Evolutionary conservation across 2,329 filamentous ascomycete species (phyloP).

Genomic region (Paecilomyces niveus): DNA sequence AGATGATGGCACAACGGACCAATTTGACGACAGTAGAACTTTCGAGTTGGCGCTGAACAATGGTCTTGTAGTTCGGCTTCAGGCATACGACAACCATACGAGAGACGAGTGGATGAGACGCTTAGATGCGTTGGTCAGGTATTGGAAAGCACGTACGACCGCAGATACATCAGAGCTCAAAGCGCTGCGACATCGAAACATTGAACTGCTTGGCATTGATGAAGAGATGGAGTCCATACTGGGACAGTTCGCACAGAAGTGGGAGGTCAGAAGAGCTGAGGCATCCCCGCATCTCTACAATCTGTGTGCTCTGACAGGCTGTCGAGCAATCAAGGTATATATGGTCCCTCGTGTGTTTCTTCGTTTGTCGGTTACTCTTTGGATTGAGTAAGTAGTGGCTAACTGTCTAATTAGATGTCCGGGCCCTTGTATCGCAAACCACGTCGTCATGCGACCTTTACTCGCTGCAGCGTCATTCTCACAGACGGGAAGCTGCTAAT

Average conservation of each 20-base stretch:
- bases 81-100: constrained; percentile 51
- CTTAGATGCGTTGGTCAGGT: constrained; percentile 49
- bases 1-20: constrained; percentile 48
- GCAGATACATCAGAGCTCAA: constrained; percentile 54
- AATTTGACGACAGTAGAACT: constrained; percentile 50
- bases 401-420: constrained; percentile 40
- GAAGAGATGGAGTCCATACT: constrained; percentile 58
- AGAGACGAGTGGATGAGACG: constrained; percentile 57
- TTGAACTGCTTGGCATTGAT: constrained; percentile 55
- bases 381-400: background rate
- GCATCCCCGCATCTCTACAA: constrained; percentile 61
- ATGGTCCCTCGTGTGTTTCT: background rate
- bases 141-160: constrained; percentile 54
- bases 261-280: constrained; percentile 58
- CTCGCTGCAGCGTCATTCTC: constrained; percentile 54
- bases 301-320: constrained; percentile 58
- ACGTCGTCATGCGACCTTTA: constrained; percentile 55
- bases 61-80: constrained; percentile 54
- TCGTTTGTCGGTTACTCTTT: background rate
- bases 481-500: constrained; percentile 54
- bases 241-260: constrained; percentile 61
- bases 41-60: constrained; percentile 59
- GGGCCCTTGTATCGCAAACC: constrained; percentile 59
- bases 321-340: constrained; percentile 50
- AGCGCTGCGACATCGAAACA: constrained; percentile 49